Evolutionary conservation across 257 asterid species (phyloP).

Genomic region (Eustoma russellianum): DNA sequence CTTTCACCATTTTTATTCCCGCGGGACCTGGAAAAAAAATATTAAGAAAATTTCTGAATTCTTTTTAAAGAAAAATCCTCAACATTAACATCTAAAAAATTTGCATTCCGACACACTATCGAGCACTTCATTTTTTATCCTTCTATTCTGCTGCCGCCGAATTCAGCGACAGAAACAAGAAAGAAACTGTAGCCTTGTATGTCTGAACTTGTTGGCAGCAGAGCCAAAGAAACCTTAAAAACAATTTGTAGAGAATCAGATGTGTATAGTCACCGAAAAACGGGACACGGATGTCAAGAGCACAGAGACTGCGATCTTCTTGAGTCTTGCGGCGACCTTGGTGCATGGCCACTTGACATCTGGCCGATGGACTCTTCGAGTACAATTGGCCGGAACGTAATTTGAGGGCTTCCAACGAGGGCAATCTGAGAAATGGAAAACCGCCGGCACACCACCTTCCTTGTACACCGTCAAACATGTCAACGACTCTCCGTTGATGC

Average conservation of each 20-base stretch:
- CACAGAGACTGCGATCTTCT: constrained; percentile 83
- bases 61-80: constrained; percentile 1
- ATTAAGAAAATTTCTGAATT: too few species aligned
- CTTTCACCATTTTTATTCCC: constrained; percentile 63
- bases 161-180: too few species aligned
- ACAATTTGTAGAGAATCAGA: too few species aligned
- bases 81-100: constrained; percentile 1
- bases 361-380: constrained; percentile 17
- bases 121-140: too few species aligned
- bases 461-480: too few species aligned
- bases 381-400: constrained; percentile 20
- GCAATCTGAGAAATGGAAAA: constrained; percentile 86
- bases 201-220: too few species aligned
- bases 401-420: constrained; percentile 80
- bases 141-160: too few species aligned
- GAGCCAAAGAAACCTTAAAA: too few species aligned
- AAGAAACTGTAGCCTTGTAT: too few species aligned
- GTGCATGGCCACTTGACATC: constrained; percentile 67
- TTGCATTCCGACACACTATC: too few species aligned
- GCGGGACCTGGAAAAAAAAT: constrained; percentile 32
- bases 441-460: constrained; percentile 98
- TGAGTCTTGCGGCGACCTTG: constrained; percentile 82
- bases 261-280: constrained; percentile 49
- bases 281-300: constrained; percentile 66
- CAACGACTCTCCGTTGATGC: too few species aligned